Evolutionary conservation across 2,329 filamentous ascomycete genomes (phyloP).

Genomic region (Trichoderma semiorbis): DNA sequence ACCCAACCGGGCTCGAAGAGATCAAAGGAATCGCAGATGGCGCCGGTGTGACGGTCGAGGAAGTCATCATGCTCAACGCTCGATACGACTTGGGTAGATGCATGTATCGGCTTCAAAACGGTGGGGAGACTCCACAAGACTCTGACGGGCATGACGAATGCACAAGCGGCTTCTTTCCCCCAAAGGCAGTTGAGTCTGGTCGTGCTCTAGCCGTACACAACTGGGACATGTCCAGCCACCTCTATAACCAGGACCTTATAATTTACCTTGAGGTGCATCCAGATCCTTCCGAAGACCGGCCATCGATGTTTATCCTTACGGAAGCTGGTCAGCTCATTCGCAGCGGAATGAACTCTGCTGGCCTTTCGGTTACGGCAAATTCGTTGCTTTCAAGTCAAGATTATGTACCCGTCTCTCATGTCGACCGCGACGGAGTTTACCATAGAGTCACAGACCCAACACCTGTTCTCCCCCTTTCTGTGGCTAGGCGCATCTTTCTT

Average conservation of each 20-base stretch:
- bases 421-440: not conserved
- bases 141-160: not conserved
- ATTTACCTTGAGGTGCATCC: not conserved
- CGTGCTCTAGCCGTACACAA: not conserved
- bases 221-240: not conserved
- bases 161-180: not conserved
- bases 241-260: not conserved
- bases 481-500: not conserved
- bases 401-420: not conserved
- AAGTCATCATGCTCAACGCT: not conserved
- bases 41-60: not conserved
- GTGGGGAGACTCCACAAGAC: not conserved
- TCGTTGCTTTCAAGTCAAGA: not conserved
- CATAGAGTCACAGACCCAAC: not conserved
- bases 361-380: not conserved
- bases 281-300: not conserved
- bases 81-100: not conserved
- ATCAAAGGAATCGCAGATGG: not conserved
- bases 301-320: not conserved
- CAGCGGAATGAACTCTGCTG: not conserved
- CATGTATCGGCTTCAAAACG: not conserved
- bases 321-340: not conserved
- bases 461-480: not conserved
- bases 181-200: not conserved
- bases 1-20: not conserved